These are phyloP conservation scores for barrel medic (Medicago truncatula) DNA, from an alignment of 306 rosid genomes.

Conservation along the genomic window DNA sequence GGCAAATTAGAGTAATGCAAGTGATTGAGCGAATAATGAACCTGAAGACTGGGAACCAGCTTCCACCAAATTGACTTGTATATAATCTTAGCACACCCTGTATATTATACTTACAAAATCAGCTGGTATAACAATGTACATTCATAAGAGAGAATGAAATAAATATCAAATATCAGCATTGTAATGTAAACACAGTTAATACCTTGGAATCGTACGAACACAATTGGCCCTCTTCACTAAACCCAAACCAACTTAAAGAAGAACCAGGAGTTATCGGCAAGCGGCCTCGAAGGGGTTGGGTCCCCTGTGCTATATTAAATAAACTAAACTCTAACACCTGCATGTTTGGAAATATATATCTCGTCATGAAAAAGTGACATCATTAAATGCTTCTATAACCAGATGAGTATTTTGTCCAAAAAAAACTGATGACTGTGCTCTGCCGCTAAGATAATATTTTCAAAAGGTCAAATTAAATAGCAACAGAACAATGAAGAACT, in stretches of 20 bases:
- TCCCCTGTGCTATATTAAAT: constrained; percentile 62
- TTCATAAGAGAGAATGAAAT: constrained; percentile 17
- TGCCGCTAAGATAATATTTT: constrained; percentile 10
- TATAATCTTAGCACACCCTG: constrained; percentile 87
- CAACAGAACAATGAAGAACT: neutral
- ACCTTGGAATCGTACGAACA: constrained; percentile 95
- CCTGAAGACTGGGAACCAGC: constrained; percentile 97
- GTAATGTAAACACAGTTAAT: constrained; percentile 30
- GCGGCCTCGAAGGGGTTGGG: constrained; percentile 65
- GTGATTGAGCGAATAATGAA: constrained; percentile 45
- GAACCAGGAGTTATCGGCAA: constrained; percentile 92
- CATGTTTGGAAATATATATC: constrained; percentile 41
- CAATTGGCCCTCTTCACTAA: constrained; percentile 84
- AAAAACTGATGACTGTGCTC: constrained; percentile 14
- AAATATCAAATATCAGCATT: constrained; percentile 17
- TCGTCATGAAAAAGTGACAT: constrained; percentile 22
- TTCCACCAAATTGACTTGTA: constrained; percentile 85
- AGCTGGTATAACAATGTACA: constrained; percentile 35
- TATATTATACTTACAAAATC: constrained; percentile 29
- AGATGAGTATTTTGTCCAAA: neutral
- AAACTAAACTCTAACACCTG: constrained; percentile 79
- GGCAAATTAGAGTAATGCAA: constrained; percentile 12
- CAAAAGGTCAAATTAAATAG: constrained; percentile 12
- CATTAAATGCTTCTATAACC: too few species aligned
- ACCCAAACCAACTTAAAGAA: constrained; percentile 83